Percentiles rank a stretch among this genome's conserved stretches.
phyloP scores from a whole-genome alignment of 164 flowering plant genomes.

The Cinnamomum chago region DNA sequence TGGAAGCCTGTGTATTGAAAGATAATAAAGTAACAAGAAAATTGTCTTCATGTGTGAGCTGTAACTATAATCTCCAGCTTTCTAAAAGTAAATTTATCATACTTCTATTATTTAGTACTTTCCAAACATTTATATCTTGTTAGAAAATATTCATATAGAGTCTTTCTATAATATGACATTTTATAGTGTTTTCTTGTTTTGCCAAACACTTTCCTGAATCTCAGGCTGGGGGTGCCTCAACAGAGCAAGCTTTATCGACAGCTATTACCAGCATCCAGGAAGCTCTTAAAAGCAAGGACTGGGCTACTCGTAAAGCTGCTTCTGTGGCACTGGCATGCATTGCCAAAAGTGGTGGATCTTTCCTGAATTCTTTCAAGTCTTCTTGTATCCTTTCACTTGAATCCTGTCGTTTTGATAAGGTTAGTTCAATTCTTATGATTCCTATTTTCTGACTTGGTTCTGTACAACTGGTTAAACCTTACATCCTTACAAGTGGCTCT shows the following conservation, averaged over 20 bases:
- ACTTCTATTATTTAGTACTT: too few relatives aligned
- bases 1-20: too few relatives aligned
- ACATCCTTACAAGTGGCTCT: constrained; percentile 9
- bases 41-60: not conserved
- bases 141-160: too few relatives aligned
- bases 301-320: constrained; percentile 93
- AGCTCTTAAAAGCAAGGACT: constrained; percentile 75
- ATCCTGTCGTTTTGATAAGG: constrained; percentile 95
- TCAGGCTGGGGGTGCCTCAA: constrained; percentile 87
- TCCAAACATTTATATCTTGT: too few relatives aligned
- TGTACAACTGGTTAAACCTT: constrained; percentile 7
- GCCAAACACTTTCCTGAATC: not conserved
- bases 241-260: constrained; percentile 44
- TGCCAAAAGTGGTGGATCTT: constrained; percentile 45
- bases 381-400: constrained; percentile 69
- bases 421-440: constrained; percentile 16
- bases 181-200: not conserved
- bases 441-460: constrained; percentile 4
- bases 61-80: too few relatives aligned
- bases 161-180: not conserved
- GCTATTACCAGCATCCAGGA: constrained; percentile 73
- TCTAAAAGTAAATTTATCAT: too few relatives aligned
- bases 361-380: constrained; percentile 44
- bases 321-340: constrained; percentile 64
- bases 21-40: too few relatives aligned